These are phyloP conservation scores for Backusella luteola DNA, from an alignment of 192 early-diverging fungal species.

Conservation along the genomic window DNA sequence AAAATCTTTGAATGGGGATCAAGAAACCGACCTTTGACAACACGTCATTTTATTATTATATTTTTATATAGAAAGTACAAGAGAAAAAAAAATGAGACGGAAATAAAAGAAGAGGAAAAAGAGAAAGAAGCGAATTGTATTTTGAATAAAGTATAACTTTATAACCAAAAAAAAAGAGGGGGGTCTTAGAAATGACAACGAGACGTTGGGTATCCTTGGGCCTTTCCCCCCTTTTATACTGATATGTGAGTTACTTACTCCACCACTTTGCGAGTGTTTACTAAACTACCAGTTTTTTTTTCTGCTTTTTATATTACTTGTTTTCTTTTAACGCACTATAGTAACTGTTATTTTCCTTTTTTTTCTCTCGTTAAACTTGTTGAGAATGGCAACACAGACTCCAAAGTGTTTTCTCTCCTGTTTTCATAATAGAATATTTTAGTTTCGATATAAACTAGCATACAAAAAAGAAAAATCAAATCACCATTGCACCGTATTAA, in stretches of 20 bases:
- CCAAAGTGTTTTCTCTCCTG: neutral
- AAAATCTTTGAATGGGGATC: neutral
- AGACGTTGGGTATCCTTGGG: neutral
- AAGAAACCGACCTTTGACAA: slow-evolving; percentile 18
- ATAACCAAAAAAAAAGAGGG: neutral
- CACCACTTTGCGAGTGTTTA: neutral
- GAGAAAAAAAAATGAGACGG: neutral
- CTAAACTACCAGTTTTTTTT: neutral
- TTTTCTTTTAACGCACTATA: neutral
- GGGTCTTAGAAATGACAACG: neutral
- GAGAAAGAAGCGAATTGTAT: neutral
- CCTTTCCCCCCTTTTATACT: neutral
- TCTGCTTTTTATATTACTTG: neutral
- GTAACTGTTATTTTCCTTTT: neutral
- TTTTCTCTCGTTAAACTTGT: too few relatives aligned
- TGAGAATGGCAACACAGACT: neutral
- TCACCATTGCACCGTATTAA: neutral
- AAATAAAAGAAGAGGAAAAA: neutral
- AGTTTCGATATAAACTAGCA: neutral
- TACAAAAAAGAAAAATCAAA: neutral
- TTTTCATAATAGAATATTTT: neutral
- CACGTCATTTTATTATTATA: slow-evolving; percentile 7
- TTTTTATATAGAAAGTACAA: neutral
- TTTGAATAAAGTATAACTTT: neutral
- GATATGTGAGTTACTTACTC: neutral